Base-by-base conservation (phyloP, 2,329 filamentous ascomycete species). In the Chrysoporthe deuterocubensis region DNA sequence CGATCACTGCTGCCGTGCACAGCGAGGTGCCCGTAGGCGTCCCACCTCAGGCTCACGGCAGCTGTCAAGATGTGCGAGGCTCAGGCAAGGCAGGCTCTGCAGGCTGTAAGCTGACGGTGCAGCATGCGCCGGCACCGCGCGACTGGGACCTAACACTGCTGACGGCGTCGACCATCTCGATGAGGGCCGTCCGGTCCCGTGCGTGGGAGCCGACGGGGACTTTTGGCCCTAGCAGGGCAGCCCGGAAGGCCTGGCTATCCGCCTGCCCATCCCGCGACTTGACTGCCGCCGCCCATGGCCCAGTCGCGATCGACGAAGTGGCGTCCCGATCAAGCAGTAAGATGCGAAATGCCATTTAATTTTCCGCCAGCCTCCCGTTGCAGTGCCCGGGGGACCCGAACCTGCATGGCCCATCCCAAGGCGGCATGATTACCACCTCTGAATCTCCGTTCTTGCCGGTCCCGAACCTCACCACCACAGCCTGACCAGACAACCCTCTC, bases 81-180 rank as follows among this genome's bases (percentile, higher is more conserved):
- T 26, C 26, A 26, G 26, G 21, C 16, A n/a, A 8, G 54, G 18
- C 34, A 59, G 2, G 40, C 37, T 26, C 34, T 43, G 34, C 34
- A 40, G 18, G 40, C 57, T 11, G 18, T 61, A 52, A 50, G 26
- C 58, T 52, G 50, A 54, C 34, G 11, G 18, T 50, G 61, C 60
- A 68, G 16, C 63, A 71, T 9, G 32, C 34, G n/a, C 18, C 54
- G 26, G 4, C 50, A 16, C 26, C 26, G n/a, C n/a, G 2, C 34
- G 54, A 57, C 34, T 9, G 54, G 54, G 34, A 57, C 54, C 16
- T 5, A n/a, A 26, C 52, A 5, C 32, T 54, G 54, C 54, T 57
- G 54, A 57, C 34, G 34, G 34, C 34, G 16, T 40, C 32, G 54
- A 57, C 5, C 50, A 54, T 54, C 50, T 54, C 11, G 34, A 57